Conservation (phyloP, 2,329 filamentous ascomycete genomes). For the Fusarium sacchari region DNA sequence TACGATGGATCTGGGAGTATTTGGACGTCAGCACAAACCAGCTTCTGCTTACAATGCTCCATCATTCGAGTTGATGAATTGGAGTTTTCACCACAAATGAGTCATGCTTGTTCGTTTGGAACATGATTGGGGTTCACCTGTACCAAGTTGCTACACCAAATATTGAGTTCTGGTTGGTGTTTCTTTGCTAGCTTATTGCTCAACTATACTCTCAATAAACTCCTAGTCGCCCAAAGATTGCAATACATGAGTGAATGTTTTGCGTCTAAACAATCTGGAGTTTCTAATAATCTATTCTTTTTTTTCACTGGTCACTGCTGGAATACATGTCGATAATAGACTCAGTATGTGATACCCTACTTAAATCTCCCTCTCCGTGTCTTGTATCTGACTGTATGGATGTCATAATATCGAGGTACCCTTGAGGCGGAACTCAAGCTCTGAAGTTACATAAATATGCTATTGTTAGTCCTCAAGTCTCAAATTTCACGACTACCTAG, state of each 20-base stretch:
- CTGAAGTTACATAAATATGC: not conserved
- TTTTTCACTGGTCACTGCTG: not conserved
- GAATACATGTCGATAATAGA: not conserved
- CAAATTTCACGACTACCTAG: not conserved
- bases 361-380: not conserved
- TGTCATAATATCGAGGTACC: not conserved
- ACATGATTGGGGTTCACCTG: not conserved
- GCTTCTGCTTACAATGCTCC: not conserved
- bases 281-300: not conserved
- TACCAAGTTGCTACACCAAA: not conserved
- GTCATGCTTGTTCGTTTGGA: not conserved
- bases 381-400: not conserved
- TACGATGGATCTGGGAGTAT: not conserved
- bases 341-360: too few species aligned
- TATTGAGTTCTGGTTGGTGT: constrained; percentile 10
- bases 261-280: fast-evolving
- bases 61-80: not conserved
- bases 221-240: not conserved
- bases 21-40: not conserved
- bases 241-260: not conserved
- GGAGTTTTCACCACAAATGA: not conserved
- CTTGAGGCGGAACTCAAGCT: not conserved
- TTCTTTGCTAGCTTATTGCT: not conserved
- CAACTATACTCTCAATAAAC: not conserved
- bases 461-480: not conserved